Conservation (phyloP, 2,329 filamentous ascomycete species). For the Coccinonectria pachysandricola region DNA sequence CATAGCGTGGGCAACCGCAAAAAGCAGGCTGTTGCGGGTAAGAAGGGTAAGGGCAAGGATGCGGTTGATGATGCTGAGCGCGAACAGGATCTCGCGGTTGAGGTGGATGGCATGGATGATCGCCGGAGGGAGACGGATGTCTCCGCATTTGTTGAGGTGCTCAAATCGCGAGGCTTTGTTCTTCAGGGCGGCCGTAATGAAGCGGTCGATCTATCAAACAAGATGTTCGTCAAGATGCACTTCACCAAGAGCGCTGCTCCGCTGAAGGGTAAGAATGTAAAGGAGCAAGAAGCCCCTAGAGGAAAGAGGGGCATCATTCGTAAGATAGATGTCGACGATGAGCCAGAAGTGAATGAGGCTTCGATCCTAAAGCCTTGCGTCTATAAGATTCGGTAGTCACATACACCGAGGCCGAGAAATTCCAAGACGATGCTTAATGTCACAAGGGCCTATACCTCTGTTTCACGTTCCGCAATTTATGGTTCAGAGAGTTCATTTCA, state of each 20-base stretch:
- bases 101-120: conserved; percentile 58
- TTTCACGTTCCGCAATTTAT: too few species aligned
- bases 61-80: conserved; percentile 36
- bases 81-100: conserved; percentile 52
- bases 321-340: conserved; percentile 43
- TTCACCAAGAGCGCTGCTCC: conserved; percentile 79
- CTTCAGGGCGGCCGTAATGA: conserved; percentile 55
- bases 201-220: conserved; percentile 75
- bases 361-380: conserved; percentile 82
- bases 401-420: too few species aligned
- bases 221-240: conserved; percentile 97
- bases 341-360: conserved; percentile 54
- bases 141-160: conserved; percentile 72
- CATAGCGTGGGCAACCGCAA: conserved; percentile 64
- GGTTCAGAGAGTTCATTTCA: too few species aligned
- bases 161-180: conserved; percentile 74
- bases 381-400: conserved; percentile 84
- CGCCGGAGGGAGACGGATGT: conserved; percentile 71
- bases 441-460: too few species aligned
- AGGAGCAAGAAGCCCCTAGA: conserved; percentile 44
- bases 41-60: conserved; percentile 37
- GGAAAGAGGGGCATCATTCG: conserved; percentile 45
- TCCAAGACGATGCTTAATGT: too few species aligned
- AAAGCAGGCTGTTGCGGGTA: conserved; percentile 33
- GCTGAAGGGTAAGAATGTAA: conserved; percentile 62